phyloP scores from a whole-genome alignment of 257 asterid genomes.

The Forsythia viridissima region DNA sequence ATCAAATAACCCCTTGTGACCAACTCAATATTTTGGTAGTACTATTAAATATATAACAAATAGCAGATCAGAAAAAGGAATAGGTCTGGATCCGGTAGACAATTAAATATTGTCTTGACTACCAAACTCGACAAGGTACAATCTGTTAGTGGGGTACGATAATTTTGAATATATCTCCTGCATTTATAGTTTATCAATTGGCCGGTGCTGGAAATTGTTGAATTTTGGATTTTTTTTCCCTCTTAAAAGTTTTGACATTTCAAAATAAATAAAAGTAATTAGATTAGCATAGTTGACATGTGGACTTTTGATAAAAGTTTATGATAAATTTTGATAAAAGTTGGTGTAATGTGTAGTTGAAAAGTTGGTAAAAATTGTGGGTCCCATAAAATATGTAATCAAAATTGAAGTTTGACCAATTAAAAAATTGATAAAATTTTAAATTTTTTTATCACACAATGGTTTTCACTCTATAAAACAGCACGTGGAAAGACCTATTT shows the following conservation, averaged over 20 bases:
- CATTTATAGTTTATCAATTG: constrained; percentile 22
- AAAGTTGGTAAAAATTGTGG: too few relatives aligned
- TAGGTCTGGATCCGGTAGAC: constrained; percentile 27
- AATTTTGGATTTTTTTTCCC: not conserved
- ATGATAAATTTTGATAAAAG: too few relatives aligned
- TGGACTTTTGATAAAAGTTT: too few relatives aligned
- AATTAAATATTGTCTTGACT: constrained; percentile 19
- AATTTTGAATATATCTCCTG: constrained; percentile 11
- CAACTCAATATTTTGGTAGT: not conserved
- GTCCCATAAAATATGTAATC: too few relatives aligned
- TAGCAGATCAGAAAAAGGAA: not conserved
- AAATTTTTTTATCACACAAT: too few relatives aligned
- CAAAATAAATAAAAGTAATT: not conserved
- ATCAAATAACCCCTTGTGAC: not conserved
- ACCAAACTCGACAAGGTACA: constrained; percentile 34
- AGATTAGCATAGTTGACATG: not conserved
- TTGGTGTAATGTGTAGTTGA: not conserved
- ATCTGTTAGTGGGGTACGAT: constrained; percentile 26
- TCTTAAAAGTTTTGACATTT: not conserved
- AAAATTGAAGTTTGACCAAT: too few relatives aligned
- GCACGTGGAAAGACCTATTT: not conserved
- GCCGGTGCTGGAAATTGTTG: not conserved
- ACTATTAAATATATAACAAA: not conserved
- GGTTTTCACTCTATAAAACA: not conserved
- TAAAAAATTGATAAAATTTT: too few relatives aligned